These are phyloP conservation scores for Cantharellus anzutake DNA, from an alignment of 768 basidiomycete genomes.

Conservation along the genomic window DNA sequence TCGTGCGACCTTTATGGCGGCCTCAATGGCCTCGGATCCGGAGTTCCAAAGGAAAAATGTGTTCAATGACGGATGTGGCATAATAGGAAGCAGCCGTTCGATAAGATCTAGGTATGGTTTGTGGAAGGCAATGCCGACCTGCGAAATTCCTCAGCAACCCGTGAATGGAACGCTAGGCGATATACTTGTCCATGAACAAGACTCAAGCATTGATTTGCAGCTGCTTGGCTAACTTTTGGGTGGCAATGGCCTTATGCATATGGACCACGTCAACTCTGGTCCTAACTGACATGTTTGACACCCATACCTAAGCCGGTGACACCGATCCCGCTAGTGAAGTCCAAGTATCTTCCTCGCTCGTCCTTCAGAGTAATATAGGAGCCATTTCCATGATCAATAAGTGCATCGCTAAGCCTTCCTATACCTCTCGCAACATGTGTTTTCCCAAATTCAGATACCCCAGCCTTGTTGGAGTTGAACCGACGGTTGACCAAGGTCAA, in stretches of 20 bases:
- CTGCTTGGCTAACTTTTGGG: constrained; percentile 68
- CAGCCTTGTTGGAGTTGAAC: background rate
- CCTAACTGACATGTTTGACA: background rate
- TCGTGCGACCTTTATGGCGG: constrained; percentile 74
- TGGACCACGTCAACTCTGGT: background rate
- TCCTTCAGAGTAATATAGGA: constrained; percentile 56
- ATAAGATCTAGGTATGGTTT: constrained; percentile 76
- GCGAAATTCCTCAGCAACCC: background rate
- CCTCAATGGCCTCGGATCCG: constrained; percentile 86
- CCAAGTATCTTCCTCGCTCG: constrained; percentile 45
- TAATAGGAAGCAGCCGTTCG: constrained; percentile 62
- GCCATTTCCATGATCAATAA: constrained; percentile 25
- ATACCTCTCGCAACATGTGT: constrained; percentile 19
- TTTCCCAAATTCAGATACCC: constrained; percentile 13
- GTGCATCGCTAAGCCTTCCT: constrained; percentile 14
- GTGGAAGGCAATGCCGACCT: constrained; percentile 84
- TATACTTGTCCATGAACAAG: constrained; percentile 61
- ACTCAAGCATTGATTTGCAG: constrained; percentile 70
- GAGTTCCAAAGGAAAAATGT: constrained; percentile 98
- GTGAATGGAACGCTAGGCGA: background rate
- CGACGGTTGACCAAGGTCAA: too few relatives aligned
- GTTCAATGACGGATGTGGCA: constrained; percentile 82
- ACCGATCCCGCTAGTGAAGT: constrained; percentile 79
- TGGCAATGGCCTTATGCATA: constrained; percentile 55
- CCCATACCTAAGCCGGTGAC: constrained; percentile 59